Percentiles rank a stretch among this genome's conserved stretches.
phyloP scores from a whole-genome alignment of 2,329 filamentous ascomycete genomes.

The Ophiostoma himal-ulmi region DNA sequence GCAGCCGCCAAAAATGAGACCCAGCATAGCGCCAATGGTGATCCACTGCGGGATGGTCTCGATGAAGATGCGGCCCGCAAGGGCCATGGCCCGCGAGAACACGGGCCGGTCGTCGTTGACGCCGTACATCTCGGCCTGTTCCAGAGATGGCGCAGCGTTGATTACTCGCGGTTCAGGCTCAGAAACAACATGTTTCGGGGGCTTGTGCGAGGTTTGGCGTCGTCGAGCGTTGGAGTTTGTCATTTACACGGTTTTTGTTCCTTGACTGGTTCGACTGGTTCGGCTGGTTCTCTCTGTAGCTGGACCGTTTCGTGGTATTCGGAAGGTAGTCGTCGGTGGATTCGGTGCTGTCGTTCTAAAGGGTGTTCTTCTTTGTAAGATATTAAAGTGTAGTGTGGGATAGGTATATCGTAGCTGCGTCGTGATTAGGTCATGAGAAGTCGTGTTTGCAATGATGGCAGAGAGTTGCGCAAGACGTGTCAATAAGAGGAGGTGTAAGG shows the following conservation, averaged over 20 bases:
- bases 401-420: neutral
- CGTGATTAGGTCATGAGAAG: neutral
- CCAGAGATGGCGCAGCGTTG: slow-evolving; percentile 48
- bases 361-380: neutral
- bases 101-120: slow-evolving; percentile 48
- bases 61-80: slow-evolving; percentile 49
- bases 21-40: slow-evolving; percentile 61
- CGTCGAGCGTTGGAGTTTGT: slow-evolving; percentile 39
- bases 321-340: neutral
- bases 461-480: neutral
- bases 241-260: slow-evolving; percentile 35
- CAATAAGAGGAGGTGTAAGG: neutral
- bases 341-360: neutral
- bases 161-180: slow-evolving; percentile 45
- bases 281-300: neutral
- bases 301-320: neutral
- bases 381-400: neutral
- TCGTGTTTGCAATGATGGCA: neutral
- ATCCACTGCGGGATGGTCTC: slow-evolving; percentile 59
- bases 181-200: slow-evolving; percentile 36
- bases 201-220: slow-evolving; percentile 43
- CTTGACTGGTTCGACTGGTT: neutral
- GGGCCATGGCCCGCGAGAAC: slow-evolving; percentile 45
- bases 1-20: slow-evolving; percentile 81
- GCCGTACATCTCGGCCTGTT: slow-evolving; percentile 51